These are phyloP conservation scores for Microbotryum intermedium DNA, from an alignment of 1,284 basidiomycete species.

Conservation along the genomic window DNA sequence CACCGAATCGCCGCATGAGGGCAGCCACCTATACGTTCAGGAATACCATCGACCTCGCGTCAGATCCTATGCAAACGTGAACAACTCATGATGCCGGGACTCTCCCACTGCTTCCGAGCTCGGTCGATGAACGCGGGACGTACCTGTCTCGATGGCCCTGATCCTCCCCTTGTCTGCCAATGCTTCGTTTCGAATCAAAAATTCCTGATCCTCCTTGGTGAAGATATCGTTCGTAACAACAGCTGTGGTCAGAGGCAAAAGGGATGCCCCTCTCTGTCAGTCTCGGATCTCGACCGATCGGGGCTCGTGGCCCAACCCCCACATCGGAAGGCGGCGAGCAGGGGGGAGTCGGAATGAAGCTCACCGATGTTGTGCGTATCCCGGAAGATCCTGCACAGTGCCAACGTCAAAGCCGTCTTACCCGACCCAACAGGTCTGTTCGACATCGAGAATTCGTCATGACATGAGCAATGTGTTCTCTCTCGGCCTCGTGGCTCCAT, in stretches of 20 bases:
- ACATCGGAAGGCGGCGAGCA: too few relatives aligned
- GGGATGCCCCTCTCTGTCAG: neutral
- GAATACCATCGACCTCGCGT: too few relatives aligned
- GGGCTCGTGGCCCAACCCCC: too few relatives aligned
- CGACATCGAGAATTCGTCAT: neutral
- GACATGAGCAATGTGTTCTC: neutral
- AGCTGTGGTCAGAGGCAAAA: conserved; percentile 47
- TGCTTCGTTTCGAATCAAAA: conserved; percentile 84
- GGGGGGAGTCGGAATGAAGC: conserved; percentile 14
- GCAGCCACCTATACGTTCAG: conserved; percentile 56
- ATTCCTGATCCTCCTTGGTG: conserved; percentile 91
- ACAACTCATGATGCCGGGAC: too few relatives aligned
- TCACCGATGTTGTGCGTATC: conserved; percentile 80
- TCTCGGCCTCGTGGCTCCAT: neutral
- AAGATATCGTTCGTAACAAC: conserved; percentile 97
- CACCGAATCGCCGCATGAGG: conserved; percentile 79
- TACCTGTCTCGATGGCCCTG: conserved; percentile 82
- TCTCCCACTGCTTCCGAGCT: too few relatives aligned
- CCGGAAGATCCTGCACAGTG: conserved; percentile 76
- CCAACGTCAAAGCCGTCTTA: conserved; percentile 89
- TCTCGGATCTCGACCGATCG: too few relatives aligned
- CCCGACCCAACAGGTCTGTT: conserved; percentile 77
- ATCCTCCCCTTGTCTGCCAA: conserved; percentile 70
- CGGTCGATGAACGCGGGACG: too few relatives aligned
- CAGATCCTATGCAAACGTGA: too few relatives aligned